These are phyloP conservation scores for Colletotrichum plurivorum DNA, from an alignment of 2,329 filamentous ascomycete species.

Conservation along the genomic window DNA sequence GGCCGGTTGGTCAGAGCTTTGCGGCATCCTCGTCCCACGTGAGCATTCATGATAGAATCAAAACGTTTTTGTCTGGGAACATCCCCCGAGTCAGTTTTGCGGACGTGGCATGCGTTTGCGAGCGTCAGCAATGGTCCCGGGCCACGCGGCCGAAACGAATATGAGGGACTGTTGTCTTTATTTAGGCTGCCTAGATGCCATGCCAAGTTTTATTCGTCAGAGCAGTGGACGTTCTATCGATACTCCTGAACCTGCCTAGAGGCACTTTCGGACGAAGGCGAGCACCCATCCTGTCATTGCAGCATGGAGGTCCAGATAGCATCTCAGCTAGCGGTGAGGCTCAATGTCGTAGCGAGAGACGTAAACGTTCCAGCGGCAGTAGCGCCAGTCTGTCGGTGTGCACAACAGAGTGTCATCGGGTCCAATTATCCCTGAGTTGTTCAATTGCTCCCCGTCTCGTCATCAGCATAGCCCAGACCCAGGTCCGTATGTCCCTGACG, in stretches of 20 bases:
- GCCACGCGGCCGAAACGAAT: constrained; percentile 15
- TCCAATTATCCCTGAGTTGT: too few relatives aligned
- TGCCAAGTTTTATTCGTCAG: constrained; percentile 7
- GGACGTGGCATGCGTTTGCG: neutral
- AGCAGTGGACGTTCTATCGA: constrained; percentile 13
- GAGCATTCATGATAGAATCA: constrained; percentile 36
- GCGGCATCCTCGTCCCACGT: constrained; percentile 22
- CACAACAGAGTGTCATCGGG: too few relatives aligned
- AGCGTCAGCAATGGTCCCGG: constrained; percentile 4
- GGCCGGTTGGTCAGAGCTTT: constrained; percentile 17
- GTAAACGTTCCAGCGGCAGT: too few relatives aligned
- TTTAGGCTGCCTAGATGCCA: neutral
- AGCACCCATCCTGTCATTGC: neutral
- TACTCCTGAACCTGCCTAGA: constrained; percentile 1
- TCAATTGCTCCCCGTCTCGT: too few relatives aligned
- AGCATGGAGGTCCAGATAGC: neutral
- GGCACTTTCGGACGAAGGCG: constrained; percentile 7
- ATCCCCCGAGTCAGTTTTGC: constrained; percentile 12
- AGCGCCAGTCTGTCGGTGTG: too few relatives aligned
- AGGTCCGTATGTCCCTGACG: constrained; percentile 2
- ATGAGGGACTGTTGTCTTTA: neutral
- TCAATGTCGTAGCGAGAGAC: neutral
- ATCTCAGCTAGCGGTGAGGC: neutral
- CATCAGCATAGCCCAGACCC: neutral
- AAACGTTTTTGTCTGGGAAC: constrained; percentile 24